These are phyloP conservation scores for Lophium mytilinum DNA, from an alignment of 495 filamentous ascomycete genomes.

Conservation along the genomic window DNA sequence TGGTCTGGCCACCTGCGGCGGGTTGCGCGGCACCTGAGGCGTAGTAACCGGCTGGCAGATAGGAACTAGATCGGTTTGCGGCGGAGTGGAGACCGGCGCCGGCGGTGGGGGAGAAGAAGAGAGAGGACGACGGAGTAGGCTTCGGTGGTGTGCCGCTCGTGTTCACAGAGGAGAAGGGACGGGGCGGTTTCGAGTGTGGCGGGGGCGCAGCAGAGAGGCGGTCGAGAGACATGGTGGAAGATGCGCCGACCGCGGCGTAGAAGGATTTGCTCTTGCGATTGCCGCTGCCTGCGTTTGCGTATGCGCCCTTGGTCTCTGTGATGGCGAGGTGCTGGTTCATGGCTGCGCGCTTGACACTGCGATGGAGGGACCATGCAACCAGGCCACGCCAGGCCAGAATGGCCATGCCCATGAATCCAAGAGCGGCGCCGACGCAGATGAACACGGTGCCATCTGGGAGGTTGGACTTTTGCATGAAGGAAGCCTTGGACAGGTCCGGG, in stretches of 20 bases:
- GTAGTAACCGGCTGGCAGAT: constrained; percentile 91
- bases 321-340: constrained; percentile 52
- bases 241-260: constrained; percentile 30
- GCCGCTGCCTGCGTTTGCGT: constrained; percentile 28
- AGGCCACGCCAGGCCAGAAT: constrained; percentile 82
- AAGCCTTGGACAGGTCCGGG: constrained; percentile 75
- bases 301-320: constrained; percentile 50
- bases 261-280: constrained; percentile 28
- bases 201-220: constrained; percentile 38
- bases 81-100: constrained; percentile 39
- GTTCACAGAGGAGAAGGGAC: constrained; percentile 32
- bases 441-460: constrained; percentile 93
- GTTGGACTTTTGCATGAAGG: constrained; percentile 90
- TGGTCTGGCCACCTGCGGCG: constrained; percentile 38
- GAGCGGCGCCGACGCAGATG: constrained; percentile 81
- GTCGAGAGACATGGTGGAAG: constrained; percentile 34
- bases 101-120: constrained; percentile 95
- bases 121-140: constrained; percentile 36
- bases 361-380: constrained; percentile 86
- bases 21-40: constrained; percentile 54
- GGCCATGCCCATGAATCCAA: constrained; percentile 71
- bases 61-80: constrained; percentile 54
- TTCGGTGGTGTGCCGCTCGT: constrained; percentile 41
- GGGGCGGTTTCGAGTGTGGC: constrained; percentile 31
- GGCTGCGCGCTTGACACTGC: constrained; percentile 75